A percentile compares a stretch with the other conserved stretches of the same genome.
phyloP scores from a whole-genome alignment of 2,329 filamentous ascomycete species.

The Teratosphaeria gauchensis region DNA sequence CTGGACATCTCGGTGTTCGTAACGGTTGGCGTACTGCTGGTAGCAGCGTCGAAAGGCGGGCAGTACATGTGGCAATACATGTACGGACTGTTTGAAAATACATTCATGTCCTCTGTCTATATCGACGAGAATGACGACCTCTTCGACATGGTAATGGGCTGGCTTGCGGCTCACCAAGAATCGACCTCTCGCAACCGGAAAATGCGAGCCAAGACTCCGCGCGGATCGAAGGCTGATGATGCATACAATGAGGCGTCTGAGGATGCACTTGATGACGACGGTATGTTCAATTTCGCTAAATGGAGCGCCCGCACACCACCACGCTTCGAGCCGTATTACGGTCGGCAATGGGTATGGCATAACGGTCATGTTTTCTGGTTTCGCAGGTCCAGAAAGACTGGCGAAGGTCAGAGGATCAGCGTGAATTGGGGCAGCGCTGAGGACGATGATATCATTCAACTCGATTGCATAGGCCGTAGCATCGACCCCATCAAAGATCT shows the following conservation, averaged over 20 bases:
- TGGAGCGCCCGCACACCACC: conserved; percentile 40
- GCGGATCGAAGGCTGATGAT: conserved; percentile 25
- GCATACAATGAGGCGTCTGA: conserved; percentile 26
- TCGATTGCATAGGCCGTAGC: conserved; percentile 40
- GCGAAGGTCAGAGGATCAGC: conserved; percentile 16
- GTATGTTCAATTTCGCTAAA: conserved; percentile 41
- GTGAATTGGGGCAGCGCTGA: conserved; percentile 12
- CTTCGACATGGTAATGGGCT: conserved; percentile 33
- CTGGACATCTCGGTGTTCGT: conserved; percentile 42
- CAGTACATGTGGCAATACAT: conserved; percentile 28
- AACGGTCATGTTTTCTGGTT: conserved; percentile 35
- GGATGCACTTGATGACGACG: conserved; percentile 29
- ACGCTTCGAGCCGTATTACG: conserved; percentile 41
- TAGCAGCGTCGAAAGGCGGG: conserved; percentile 30
- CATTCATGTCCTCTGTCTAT: conserved; percentile 34
- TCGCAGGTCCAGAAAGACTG: conserved; percentile 27
- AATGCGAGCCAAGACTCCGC: conserved; percentile 32
- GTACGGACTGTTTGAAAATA: conserved; percentile 7
- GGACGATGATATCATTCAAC: conserved; percentile 33
- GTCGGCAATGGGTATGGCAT: conserved; percentile 35
- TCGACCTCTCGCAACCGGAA: conserved; percentile 26
- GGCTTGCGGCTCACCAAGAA: conserved; percentile 34
- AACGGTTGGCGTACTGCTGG: conserved; percentile 32
- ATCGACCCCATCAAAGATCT: conserved; percentile 40
- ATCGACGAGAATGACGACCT: conserved; percentile 37